These are phyloP conservation scores for Chimonanthus praecox DNA, from an alignment of 164 flowering plant species.

Conservation along the genomic window DNA sequence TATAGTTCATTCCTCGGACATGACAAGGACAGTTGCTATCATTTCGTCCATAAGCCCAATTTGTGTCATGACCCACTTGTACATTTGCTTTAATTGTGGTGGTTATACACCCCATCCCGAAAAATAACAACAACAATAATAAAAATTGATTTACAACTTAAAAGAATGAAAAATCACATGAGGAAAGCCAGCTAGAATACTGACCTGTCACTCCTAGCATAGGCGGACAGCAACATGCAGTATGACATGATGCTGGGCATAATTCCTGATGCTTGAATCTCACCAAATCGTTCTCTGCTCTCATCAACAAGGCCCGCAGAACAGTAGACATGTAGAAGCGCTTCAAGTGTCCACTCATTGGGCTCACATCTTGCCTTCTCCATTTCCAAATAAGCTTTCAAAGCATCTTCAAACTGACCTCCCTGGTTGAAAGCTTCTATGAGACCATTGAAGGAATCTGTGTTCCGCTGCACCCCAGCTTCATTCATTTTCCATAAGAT, in stretches of 20 bases:
- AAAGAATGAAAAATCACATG: background rate
- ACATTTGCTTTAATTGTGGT: background rate
- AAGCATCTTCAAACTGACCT: conserved; percentile 81
- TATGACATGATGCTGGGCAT: conserved; percentile 82
- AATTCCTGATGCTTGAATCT: conserved; percentile 67
- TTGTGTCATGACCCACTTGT: background rate
- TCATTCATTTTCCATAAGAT: conserved; percentile 60
- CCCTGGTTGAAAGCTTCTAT: conserved; percentile 87
- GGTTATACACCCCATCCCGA: background rate
- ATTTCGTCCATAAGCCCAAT: background rate
- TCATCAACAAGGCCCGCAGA: conserved; percentile 84
- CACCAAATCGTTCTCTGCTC: conserved; percentile 73
- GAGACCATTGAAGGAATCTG: conserved; percentile 65
- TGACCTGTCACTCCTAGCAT: conserved; percentile 77
- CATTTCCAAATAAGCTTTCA: conserved; percentile 81
- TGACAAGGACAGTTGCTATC: background rate
- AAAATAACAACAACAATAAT: background rate
- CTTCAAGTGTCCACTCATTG: conserved; percentile 89
- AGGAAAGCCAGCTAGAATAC: conserved; percentile 9
- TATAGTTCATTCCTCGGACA: too few species aligned
- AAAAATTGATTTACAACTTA: background rate
- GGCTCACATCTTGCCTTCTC: conserved; percentile 70
- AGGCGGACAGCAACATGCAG: conserved; percentile 87
- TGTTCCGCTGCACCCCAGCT: conserved; percentile 43
- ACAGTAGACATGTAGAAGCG: conserved; percentile 84